phyloP scores from a whole-genome alignment of 805 yeast genomes.

The Myxozyma udenii region DNA sequence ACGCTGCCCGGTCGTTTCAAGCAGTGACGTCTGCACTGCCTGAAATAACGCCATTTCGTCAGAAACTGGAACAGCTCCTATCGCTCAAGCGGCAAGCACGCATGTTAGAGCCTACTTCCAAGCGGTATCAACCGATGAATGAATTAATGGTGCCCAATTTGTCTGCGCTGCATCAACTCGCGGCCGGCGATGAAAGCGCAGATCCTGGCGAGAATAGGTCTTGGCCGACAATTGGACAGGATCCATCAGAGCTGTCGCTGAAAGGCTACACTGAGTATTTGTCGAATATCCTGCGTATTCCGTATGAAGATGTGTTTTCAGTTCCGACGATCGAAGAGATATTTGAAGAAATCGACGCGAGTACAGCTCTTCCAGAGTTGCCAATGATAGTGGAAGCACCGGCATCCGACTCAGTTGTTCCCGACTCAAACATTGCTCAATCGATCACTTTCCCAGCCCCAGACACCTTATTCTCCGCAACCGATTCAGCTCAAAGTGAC shows the following conservation, averaged over 20 bases:
- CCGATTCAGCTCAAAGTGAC: no score
- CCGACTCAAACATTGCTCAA: background rate
- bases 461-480: no score
- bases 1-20: no score
- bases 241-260: background rate
- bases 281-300: background rate
- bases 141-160: background rate
- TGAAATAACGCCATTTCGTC: background rate
- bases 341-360: constrained; percentile 25
- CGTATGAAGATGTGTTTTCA: background rate
- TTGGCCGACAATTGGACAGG: background rate
- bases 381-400: background rate
- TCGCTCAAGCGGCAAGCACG: background rate
- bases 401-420: background rate
- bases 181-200: background rate
- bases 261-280: background rate
- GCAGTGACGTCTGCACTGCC: background rate
- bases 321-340: constrained; percentile 25
- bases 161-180: background rate
- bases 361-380: background rate
- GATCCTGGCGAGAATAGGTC: no score
- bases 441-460: background rate
- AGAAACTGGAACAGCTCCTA: background rate
- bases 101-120: background rate
- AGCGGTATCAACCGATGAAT: background rate